phyloP scores from a whole-genome alignment of 2,329 filamentous ascomycete genomes.

The Cercospora berteroae region DNA sequence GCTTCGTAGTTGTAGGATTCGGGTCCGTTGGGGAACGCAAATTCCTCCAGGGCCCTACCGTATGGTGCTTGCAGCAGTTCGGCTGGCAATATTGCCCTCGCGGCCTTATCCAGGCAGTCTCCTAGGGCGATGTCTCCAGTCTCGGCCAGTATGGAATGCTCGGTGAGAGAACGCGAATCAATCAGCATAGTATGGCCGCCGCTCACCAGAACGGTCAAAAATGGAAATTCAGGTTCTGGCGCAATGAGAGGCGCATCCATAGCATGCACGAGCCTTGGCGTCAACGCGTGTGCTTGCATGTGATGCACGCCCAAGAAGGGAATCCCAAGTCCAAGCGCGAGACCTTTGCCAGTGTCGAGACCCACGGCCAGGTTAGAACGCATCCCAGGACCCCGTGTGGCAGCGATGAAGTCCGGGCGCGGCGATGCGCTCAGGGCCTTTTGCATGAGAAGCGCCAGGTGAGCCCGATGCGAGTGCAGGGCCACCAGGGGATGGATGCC shows the following conservation, averaged over 20 bases:
- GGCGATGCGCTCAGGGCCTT: slow-evolving; percentile 47
- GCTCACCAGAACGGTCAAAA: slow-evolving; percentile 83
- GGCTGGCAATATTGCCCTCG: slow-evolving; percentile 69
- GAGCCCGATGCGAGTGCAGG: slow-evolving; percentile 70
- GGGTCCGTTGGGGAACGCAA: slow-evolving; percentile 63
- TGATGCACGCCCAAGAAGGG: slow-evolving; percentile 87
- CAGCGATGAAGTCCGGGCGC: slow-evolving; percentile 78
- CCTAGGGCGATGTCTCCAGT: slow-evolving; percentile 84
- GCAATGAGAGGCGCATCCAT: slow-evolving; percentile 6
- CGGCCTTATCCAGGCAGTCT: slow-evolving; percentile 84
- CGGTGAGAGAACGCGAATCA: slow-evolving; percentile 64
- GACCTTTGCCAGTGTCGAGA: slow-evolving; percentile 79
- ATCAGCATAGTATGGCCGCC: slow-evolving; percentile 90
- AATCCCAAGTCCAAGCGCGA: slow-evolving; percentile 77
- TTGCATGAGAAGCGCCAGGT: slow-evolving; percentile 66
- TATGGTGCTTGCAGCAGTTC: slow-evolving; percentile 69
- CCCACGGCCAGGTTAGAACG: slow-evolving; percentile 72
- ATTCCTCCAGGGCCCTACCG: slow-evolving; percentile 73
- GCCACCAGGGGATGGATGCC: slow-evolving; percentile 80
- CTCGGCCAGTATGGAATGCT: slow-evolving; percentile 71
- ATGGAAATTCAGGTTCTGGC: slow-evolving; percentile 66
- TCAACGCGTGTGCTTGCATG: slow-evolving; percentile 95
- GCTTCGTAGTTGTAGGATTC: slow-evolving; percentile 57
- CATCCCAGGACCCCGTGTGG: slow-evolving; percentile 91
- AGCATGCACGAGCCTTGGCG: slow-evolving; percentile 65